A percentile compares a stretch with the other conserved stretches of the same genome.
These are phyloP conservation scores for Fusarium luffae DNA, from an alignment of 2,329 filamentous ascomycete species.

Conservation along the genomic window DNA sequence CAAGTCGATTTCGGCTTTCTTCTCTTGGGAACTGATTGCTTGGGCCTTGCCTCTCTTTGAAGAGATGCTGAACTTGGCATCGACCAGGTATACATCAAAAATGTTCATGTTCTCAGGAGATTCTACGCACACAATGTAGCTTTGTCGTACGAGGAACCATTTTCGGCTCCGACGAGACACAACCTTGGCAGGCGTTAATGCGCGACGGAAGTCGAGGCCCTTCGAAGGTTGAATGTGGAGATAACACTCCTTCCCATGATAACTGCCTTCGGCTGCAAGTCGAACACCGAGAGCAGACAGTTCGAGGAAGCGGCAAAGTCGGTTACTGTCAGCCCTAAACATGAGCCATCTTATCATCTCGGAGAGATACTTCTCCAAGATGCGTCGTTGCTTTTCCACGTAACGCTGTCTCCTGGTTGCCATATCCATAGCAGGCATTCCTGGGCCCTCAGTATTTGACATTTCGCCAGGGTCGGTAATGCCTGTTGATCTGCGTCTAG, in stretches of 20 bases:
- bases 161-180: slow-evolving; percentile 88
- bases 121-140: slow-evolving; percentile 97
- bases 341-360: slow-evolving; percentile 97
- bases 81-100: slow-evolving; percentile 97
- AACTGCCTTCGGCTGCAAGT: slow-evolving; percentile 93
- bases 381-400: slow-evolving; percentile 83
- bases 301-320: slow-evolving; percentile 94
- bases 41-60: slow-evolving; percentile 72
- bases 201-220: slow-evolving; percentile 84
- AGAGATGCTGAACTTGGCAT: slow-evolving; percentile 85
- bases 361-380: slow-evolving; percentile 89
- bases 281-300: slow-evolving; percentile 93
- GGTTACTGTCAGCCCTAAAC: slow-evolving; percentile 94
- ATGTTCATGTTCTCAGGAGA: slow-evolving; percentile 99
- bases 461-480: slow-evolving; percentile 60
- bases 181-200: slow-evolving; percentile 81
- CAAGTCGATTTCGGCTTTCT: slow-evolving; percentile 61
- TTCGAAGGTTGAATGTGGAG: slow-evolving; percentile 92
- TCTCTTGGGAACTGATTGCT: slow-evolving; percentile 68
- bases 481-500: slow-evolving; percentile 63
- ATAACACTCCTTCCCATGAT: slow-evolving; percentile 97
- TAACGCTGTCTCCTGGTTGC: slow-evolving; percentile 66
- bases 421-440: slow-evolving; percentile 63
- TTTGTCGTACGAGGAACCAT: slow-evolving; percentile 98
- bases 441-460: slow-evolving; percentile 54